phyloP scores from a whole-genome alignment of 169 alveolate genomes.

The Plasmodium blacklocki region DNA sequence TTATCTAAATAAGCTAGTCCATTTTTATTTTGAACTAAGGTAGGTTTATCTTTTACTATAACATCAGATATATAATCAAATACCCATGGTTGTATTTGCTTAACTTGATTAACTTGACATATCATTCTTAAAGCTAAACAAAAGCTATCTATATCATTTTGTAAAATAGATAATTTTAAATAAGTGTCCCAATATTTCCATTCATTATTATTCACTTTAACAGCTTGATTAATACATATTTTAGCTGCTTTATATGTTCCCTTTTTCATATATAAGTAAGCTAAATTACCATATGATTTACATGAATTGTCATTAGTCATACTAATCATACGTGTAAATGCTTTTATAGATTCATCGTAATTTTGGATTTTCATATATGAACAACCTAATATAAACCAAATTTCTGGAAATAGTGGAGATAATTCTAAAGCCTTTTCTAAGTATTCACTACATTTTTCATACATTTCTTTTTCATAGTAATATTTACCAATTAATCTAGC shows the following conservation, averaged over 20 bases:
- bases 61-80: slow-evolving; percentile 40
- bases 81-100: slow-evolving; percentile 57
- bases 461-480: slow-evolving; percentile 78
- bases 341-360: slow-evolving; percentile 78
- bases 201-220: slow-evolving; percentile 79
- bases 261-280: slow-evolving; percentile 81
- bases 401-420: slow-evolving; percentile 81
- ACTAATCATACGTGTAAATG: slow-evolving; percentile 81
- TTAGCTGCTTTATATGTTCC: slow-evolving; percentile 77
- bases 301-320: slow-evolving; percentile 79
- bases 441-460: slow-evolving; percentile 72
- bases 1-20: slow-evolving; percentile 58
- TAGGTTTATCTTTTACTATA: slow-evolving; percentile 67
- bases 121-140: slow-evolving; percentile 78
- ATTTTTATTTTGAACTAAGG: slow-evolving; percentile 32
- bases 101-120: slow-evolving; percentile 71
- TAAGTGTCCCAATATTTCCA: slow-evolving; percentile 88
- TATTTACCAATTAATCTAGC: slow-evolving; percentile 83
- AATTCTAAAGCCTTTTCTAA: slow-evolving; percentile 80
- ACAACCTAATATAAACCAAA: slow-evolving; percentile 83
- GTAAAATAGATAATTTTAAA: slow-evolving; percentile 77
- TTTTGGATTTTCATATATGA: slow-evolving; percentile 78
- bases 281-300: slow-evolving; percentile 86
- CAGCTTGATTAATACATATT: slow-evolving; percentile 83
- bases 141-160: slow-evolving; percentile 80